Evolutionary conservation across 2,329 filamentous ascomycete genomes (phyloP).

Genomic region (Mollisiaceae sp.): DNA sequence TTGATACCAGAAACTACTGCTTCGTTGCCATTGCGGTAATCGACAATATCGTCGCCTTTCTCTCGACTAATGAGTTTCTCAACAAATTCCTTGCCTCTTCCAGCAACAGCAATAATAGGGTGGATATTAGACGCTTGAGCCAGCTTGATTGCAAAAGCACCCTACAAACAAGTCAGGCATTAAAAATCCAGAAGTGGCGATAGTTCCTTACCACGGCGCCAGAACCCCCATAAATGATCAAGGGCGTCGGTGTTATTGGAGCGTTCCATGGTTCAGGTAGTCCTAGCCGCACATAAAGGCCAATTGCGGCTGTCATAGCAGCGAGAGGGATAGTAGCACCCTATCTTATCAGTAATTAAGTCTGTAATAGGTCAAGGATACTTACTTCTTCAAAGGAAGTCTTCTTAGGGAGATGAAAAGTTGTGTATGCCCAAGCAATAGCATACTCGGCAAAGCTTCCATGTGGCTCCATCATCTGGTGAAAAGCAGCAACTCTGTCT

Average conservation of each 20-base stretch:
- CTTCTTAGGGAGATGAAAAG: conserved; percentile 49
- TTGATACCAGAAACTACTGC: conserved; percentile 45
- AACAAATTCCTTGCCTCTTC: conserved; percentile 53
- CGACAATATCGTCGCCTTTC: conserved; percentile 60
- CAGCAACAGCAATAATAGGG: conserved; percentile 63
- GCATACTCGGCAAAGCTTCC: conserved; percentile 68
- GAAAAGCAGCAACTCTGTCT: conserved; percentile 55
- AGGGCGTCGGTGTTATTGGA: conserved; percentile 28
- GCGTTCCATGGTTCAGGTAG: conserved; percentile 48
- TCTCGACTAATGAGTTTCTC: conserved; percentile 52
- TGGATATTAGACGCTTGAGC: conserved; percentile 54
- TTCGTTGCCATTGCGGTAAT: conserved; percentile 58
- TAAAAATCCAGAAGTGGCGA: not conserved
- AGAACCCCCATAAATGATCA: conserved; percentile 40
- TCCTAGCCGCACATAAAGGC: conserved; percentile 44
- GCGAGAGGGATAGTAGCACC: conserved; percentile 52
- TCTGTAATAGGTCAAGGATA: conserved; percentile 31
- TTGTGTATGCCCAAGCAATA: conserved; percentile 58
- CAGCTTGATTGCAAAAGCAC: conserved; percentile 62
- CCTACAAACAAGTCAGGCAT: conserved; percentile 38
- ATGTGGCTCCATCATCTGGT: conserved; percentile 54
- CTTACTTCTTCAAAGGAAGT: conserved; percentile 40
- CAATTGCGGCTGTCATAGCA: conserved; percentile 50
- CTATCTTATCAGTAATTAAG: conserved; percentile 44
- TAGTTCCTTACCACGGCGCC: conserved; percentile 35